phyloP scores from a whole-genome alignment of 1,139 yeast species.

The Scheffersomyces cryptocercus region DNA sequence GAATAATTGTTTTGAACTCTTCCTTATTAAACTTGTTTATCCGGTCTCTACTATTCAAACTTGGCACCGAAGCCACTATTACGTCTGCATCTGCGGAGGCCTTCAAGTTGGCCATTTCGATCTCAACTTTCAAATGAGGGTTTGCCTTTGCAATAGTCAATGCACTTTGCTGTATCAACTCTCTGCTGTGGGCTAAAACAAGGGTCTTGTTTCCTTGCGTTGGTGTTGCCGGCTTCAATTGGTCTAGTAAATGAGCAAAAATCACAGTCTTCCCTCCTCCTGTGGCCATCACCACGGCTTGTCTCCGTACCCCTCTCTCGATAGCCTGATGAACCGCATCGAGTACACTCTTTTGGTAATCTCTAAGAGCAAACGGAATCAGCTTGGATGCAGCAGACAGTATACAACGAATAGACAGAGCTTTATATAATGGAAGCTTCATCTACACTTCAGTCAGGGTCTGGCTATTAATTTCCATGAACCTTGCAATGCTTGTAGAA shows the following conservation, averaged over 20 bases:
- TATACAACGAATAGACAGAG: not conserved
- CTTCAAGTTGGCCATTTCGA: conserved; percentile 67
- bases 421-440: not conserved
- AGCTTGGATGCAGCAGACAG: not conserved
- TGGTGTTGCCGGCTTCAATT: conserved; percentile 35
- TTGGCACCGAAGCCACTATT: conserved; percentile 75
- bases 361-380: conserved; percentile 25
- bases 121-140: conserved; percentile 57
- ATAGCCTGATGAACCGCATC: conserved; percentile 54
- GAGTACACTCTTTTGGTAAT: conserved; percentile 76
- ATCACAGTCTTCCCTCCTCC: conserved; percentile 96
- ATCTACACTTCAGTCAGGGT: not conserved
- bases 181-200: conserved; percentile 80
- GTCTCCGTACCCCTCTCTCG: conserved; percentile 47
- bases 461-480: no score
- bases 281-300: conserved; percentile 87
- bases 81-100: conserved; percentile 55
- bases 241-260: conserved; percentile 63
- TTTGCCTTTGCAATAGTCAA: conserved; percentile 45
- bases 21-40: conserved; percentile 54
- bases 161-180: conserved; percentile 73
- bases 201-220: conserved; percentile 51
- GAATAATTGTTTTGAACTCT: conserved; percentile 68
- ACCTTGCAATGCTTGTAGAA: no score
- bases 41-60: conserved; percentile 51